Conservation (phyloP, 768 basidiomycete genomes). For the Trametes meyenii region DNA sequence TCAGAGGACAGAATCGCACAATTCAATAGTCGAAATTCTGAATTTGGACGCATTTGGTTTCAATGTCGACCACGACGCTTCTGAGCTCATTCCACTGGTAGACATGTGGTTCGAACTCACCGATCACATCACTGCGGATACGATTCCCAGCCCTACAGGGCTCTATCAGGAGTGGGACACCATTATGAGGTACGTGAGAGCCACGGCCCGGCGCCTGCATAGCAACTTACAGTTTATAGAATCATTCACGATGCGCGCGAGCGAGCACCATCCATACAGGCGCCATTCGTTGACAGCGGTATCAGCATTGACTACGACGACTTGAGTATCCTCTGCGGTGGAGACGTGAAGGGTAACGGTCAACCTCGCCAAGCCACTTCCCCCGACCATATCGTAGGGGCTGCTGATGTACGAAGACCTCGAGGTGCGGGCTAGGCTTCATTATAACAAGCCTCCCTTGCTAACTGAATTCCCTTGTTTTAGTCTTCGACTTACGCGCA, state of each 20-base stretch:
- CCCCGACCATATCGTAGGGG: too few species aligned
- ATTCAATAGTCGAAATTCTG: neutral
- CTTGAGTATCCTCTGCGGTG: neutral
- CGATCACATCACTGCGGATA: conserved; percentile 4
- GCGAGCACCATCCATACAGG: neutral
- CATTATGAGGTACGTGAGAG: conserved; percentile 9
- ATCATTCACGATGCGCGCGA: conserved; percentile 1
- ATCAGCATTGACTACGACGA: neutral
- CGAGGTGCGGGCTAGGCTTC: too few species aligned
- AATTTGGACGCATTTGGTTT: neutral
- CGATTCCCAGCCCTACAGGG: neutral
- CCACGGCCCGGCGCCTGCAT: too few species aligned
- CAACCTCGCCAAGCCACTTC: too few species aligned
- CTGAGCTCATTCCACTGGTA: neutral
- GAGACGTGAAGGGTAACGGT: too few species aligned
- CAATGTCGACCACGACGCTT: neutral
- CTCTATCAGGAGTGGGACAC: conserved; percentile 4
- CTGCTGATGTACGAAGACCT: too few species aligned
- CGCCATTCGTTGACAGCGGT: neutral
- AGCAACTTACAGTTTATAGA: neutral
- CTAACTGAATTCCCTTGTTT: too few species aligned
- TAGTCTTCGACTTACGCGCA: too few species aligned
- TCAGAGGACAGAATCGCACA: neutral
- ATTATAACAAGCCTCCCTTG: too few species aligned
- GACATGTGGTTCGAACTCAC: conserved; percentile 13